Percentiles rank a stretch among this genome's conserved stretches.
Evolutionary conservation across 2,329 filamentous ascomycete species (phyloP).

Genomic region (Aspergillus fructus): DNA sequence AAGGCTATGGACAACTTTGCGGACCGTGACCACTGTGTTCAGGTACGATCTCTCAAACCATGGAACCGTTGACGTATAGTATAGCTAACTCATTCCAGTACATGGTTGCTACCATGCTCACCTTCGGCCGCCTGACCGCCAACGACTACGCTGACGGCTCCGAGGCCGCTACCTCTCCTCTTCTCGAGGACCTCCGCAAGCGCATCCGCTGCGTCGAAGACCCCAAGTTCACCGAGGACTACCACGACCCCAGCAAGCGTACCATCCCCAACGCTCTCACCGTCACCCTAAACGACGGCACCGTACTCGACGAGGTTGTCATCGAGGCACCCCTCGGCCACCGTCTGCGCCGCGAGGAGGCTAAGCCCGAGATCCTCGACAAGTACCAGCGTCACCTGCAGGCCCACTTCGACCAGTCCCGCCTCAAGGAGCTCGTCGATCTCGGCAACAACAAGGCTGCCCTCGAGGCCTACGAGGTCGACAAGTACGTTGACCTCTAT

Average conservation of each 20-base stretch:
- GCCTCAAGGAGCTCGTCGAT: conserved; percentile 79
- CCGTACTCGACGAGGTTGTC: conserved; percentile 81
- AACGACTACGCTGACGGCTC: conserved; percentile 90
- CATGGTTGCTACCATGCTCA: conserved; percentile 96
- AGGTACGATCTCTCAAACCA: conserved; percentile 48
- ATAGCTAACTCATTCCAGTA: conserved; percentile 54
- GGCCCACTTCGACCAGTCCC: conserved; percentile 74
- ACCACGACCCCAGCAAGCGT: conserved; percentile 89
- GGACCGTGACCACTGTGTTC: conserved; percentile 98
- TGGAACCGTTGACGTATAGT: neutral
- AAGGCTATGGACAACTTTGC: conserved; percentile 99
- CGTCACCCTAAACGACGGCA: conserved; percentile 92
- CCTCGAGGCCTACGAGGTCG: conserved; percentile 78
- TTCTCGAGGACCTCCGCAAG: conserved; percentile 88
- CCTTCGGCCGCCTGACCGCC: conserved; percentile 89
- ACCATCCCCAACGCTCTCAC: conserved; percentile 97
- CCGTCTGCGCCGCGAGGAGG: conserved; percentile 86
- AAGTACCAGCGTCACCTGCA: conserved; percentile 93
- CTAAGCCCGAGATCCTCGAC: conserved; percentile 91
- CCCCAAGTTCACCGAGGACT: conserved; percentile 88
- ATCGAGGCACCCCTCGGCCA: conserved; percentile 95
- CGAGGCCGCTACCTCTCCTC: conserved; percentile 84
- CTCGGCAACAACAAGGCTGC: conserved; percentile 72
- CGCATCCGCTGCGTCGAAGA: conserved; percentile 97
- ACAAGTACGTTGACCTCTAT: conserved; percentile 91